Evolutionary conservation across 192 early-diverging fungal genomes (phyloP).

Genomic region (Geranomyces michiganensis): DNA sequence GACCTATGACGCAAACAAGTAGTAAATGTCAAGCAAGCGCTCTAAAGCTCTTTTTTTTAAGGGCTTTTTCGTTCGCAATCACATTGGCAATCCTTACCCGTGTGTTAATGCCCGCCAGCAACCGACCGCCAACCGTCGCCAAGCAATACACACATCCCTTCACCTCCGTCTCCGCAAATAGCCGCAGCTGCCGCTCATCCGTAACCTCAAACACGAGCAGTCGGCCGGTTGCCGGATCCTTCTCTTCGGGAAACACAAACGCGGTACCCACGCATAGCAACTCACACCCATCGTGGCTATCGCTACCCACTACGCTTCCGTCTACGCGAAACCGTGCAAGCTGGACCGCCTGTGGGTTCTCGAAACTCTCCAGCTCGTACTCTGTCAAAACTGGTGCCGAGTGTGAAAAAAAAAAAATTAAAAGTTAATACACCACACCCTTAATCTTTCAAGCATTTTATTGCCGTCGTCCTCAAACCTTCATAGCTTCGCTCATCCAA

Average conservation of each 20-base stretch:
- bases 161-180: conserved; percentile 54
- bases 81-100: conserved; percentile 44
- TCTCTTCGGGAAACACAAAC: conserved; percentile 52
- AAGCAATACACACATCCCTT: conserved; percentile 71
- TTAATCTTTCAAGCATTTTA: neutral
- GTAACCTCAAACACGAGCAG: conserved; percentile 68
- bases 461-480: conserved; percentile 46
- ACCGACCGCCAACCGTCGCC: conserved; percentile 59
- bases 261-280: conserved; percentile 33
- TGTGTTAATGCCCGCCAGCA: conserved; percentile 72
- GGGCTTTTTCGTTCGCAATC: neutral
- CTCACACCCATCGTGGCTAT: neutral
- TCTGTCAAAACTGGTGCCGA: conserved; percentile 25
- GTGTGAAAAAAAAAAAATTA: too few relatives aligned
- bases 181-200: conserved; percentile 46
- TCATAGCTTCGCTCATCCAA: conserved; percentile 77
- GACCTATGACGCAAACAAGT: too few relatives aligned
- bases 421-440: too few relatives aligned
- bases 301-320: neutral
- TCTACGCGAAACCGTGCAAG: conserved; percentile 5
- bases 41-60: too few relatives aligned
- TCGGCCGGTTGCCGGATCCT: conserved; percentile 72
- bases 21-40: too few relatives aligned
- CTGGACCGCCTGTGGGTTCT: conserved; percentile 25
- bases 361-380: conserved; percentile 14